A percentile compares a stretch with the other conserved stretches of the same genome.
Conservation (phyloP, 495 filamentous ascomycete genomes). For the Penicillium flavigenum region DNA sequence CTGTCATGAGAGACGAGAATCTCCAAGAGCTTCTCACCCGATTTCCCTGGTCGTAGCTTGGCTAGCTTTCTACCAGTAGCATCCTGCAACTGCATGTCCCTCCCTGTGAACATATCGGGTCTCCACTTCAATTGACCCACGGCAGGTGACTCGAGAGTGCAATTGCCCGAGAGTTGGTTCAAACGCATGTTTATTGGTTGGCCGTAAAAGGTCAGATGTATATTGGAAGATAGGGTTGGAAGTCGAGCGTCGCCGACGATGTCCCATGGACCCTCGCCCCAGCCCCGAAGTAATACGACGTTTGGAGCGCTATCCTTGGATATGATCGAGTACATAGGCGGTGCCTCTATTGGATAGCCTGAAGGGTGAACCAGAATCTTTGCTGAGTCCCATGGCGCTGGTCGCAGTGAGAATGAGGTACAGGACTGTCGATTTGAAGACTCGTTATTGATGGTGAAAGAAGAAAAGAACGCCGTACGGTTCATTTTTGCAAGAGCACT, state of each 20-base stretch:
- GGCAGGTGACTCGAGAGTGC: neutral
- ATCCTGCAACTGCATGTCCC: constrained; percentile 2
- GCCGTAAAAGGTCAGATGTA: neutral
- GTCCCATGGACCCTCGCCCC: constrained; percentile 1
- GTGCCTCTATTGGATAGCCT: constrained; percentile 11
- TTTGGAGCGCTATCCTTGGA: neutral
- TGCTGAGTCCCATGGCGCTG: constrained; percentile 9
- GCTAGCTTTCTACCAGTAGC: neutral
- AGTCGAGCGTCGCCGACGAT: constrained; percentile 4
- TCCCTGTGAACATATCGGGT: neutral
- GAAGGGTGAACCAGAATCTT: constrained; percentile 11
- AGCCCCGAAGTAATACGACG: neutral
- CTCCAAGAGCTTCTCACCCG: constrained; percentile 1
- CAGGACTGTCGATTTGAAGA: neutral
- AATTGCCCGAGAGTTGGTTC: neutral
- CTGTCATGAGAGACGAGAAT: neutral
- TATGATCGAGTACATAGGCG: constrained; percentile 4
- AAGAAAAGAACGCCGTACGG: neutral
- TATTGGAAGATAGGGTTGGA: constrained; percentile 1
- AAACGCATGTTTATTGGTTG: constrained; percentile 1
- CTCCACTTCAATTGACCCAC: constrained; percentile 4
- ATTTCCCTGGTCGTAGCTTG: neutral
- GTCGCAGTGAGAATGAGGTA: constrained; percentile 4
- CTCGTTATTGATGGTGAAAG: neutral
- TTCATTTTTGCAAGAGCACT: neutral